These are phyloP conservation scores for Trametes meyenii DNA, from an alignment of 768 basidiomycete species.

Conservation along the genomic window DNA sequence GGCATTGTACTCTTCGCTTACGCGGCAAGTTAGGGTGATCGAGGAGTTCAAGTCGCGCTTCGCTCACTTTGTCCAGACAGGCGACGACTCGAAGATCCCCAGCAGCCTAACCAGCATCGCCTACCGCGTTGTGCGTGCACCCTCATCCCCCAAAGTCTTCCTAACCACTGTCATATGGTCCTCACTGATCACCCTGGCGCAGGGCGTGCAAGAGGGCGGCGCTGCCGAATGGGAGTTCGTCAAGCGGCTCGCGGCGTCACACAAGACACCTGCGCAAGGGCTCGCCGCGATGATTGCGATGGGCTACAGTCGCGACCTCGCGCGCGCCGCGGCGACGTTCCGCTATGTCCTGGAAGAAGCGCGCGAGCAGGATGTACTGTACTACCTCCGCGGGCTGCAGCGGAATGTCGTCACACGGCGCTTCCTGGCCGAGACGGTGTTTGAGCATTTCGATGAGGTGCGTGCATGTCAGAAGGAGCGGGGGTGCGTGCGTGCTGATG, in stretches of 20 bases:
- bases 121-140: conserved; percentile 41
- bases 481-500: neutral
- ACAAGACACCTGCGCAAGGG: conserved; percentile 72
- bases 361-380: conserved; percentile 36
- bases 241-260: conserved; percentile 67
- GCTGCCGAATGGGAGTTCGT: conserved; percentile 74
- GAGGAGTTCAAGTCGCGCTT: conserved; percentile 74
- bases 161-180: no score
- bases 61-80: conserved; percentile 64
- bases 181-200: neutral
- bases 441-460: conserved; percentile 37
- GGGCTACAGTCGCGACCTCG: conserved; percentile 40
- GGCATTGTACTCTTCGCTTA: neutral
- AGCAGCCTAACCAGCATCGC: conserved; percentile 69
- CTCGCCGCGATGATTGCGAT: conserved; percentile 66
- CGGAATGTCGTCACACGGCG: conserved; percentile 41
- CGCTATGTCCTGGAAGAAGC: conserved; percentile 38
- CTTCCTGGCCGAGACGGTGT: conserved; percentile 42
- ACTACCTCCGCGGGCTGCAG: conserved; percentile 40
- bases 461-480: neutral
- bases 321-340: conserved; percentile 46
- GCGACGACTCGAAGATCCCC: conserved; percentile 78
- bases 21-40: conserved; percentile 55
- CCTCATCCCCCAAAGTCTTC: no score
- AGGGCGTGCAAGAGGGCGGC: conserved; percentile 82